A percentile compares a stretch with the other conserved stretches of the same genome.
Evolutionary conservation across 441 rosid species (phyloP).

Genomic region (Erodium trifolium): DNA sequence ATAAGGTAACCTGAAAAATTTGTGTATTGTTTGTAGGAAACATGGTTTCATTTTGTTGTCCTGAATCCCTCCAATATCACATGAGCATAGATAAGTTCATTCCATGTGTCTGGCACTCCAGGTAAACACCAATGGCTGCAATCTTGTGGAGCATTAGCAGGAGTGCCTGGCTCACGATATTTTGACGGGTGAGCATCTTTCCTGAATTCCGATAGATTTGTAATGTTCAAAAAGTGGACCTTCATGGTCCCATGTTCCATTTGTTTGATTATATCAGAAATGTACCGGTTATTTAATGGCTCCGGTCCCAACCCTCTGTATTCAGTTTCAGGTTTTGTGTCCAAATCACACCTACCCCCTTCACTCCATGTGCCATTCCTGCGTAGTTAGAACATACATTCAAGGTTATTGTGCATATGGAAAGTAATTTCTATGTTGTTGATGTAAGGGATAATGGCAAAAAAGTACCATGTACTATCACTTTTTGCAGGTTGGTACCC

Average conservation of each 20-base stretch:
- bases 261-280: conserved; percentile 36
- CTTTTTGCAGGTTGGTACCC: too few relatives aligned
- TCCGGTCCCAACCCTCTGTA: conserved; percentile 36
- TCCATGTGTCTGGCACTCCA: conserved; percentile 69
- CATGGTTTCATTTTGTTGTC: conserved; percentile 20
- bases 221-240: conserved; percentile 59
- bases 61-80: conserved; percentile 48
- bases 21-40: not conserved
- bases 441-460: too few relatives aligned
- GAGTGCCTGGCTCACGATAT: conserved; percentile 49
- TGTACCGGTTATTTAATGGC: conserved; percentile 39
- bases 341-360: conserved; percentile 37
- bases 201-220: conserved; percentile 56
- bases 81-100: conserved; percentile 62
- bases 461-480: too few relatives aligned
- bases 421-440: not conserved
- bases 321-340: conserved; percentile 48
- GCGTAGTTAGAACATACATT: conserved; percentile 14
- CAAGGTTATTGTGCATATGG: not conserved
- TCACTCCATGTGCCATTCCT: conserved; percentile 75
- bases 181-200: conserved; percentile 62
- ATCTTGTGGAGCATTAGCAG: conserved; percentile 55
- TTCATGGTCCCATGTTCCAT: conserved; percentile 35
- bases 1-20: not conserved
- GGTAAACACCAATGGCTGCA: conserved; percentile 91